Evolutionary conservation across 129 eudicot genomes (phyloP).

Genomic region (Saussurea involucrata): DNA sequence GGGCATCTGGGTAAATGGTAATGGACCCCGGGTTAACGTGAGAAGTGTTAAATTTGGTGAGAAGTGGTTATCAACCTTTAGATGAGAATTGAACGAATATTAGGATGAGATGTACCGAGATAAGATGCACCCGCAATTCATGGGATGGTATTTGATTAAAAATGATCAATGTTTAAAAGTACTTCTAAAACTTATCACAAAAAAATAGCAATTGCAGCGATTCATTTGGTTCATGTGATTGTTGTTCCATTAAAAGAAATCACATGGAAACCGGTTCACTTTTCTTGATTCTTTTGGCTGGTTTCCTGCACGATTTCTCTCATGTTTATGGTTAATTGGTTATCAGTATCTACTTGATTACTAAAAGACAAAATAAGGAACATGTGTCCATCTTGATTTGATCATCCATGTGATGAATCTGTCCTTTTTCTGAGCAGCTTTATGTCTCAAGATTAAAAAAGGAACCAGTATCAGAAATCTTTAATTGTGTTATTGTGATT

Average conservation of each 20-base stretch:
- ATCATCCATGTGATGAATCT: slow-evolving; percentile 20
- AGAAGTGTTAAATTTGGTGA: no score
- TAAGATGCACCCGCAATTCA: no score
- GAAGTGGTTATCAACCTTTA: no score
- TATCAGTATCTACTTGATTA: neutral
- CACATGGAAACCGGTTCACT: slow-evolving; percentile 23
- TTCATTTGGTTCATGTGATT: slow-evolving; percentile 24
- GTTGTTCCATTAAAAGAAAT: slow-evolving; percentile 2
- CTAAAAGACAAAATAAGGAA: slow-evolving; percentile 19
- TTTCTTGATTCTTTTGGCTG: neutral
- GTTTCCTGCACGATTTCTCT: neutral
- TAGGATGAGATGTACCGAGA: no score
- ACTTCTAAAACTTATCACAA: slow-evolving; percentile 3
- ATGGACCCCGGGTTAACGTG: no score
- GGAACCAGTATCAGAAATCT: neutral
- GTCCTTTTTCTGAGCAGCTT: slow-evolving; percentile 11
- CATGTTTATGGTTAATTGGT: neutral
- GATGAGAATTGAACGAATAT: no score
- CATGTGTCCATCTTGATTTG: slow-evolving; percentile 12
- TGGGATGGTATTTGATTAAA: no score
- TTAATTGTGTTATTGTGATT: neutral
- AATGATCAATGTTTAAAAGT: no score
- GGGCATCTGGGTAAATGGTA: slow-evolving; percentile 7
- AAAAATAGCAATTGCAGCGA: neutral
- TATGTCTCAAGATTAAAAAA: slow-evolving; percentile 1